phyloP scores from a whole-genome alignment of 208 protist species.

The Leishmania tarentolae region DNA sequence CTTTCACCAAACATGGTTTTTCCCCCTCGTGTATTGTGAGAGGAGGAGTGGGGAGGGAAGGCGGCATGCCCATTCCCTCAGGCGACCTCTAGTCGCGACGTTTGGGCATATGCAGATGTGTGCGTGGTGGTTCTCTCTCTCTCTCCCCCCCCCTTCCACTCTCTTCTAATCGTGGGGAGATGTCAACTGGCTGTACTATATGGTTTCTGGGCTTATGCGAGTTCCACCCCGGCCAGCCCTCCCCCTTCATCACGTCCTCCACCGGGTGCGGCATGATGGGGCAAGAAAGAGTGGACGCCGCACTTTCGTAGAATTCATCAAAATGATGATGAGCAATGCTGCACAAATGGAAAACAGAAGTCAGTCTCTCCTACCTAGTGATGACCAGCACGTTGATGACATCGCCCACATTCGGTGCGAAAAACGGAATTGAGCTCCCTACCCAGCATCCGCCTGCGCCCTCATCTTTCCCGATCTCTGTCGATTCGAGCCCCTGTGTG shows the following conservation, averaged over 20 bases:
- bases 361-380: neutral
- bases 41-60: no score
- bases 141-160: no score
- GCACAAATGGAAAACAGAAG: neutral
- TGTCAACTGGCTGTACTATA: no score
- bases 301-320: neutral
- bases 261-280: neutral
- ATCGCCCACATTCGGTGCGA: neutral
- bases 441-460: neutral
- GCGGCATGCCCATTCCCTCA: neutral
- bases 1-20: neutral
- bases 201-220: no score
- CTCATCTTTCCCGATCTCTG: neutral
- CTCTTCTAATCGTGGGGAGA: no score
- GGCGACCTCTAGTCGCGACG: neutral
- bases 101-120: neutral
- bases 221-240: no score
- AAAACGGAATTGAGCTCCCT: neutral
- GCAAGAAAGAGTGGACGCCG: no score
- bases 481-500: neutral
- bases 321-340: neutral
- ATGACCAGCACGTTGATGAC: neutral
- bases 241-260: neutral
- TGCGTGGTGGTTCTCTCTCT: neutral
- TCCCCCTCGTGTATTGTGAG: neutral